These are phyloP conservation scores for Russula earlei DNA, from an alignment of 768 basidiomycete genomes.

Conservation along the genomic window DNA sequence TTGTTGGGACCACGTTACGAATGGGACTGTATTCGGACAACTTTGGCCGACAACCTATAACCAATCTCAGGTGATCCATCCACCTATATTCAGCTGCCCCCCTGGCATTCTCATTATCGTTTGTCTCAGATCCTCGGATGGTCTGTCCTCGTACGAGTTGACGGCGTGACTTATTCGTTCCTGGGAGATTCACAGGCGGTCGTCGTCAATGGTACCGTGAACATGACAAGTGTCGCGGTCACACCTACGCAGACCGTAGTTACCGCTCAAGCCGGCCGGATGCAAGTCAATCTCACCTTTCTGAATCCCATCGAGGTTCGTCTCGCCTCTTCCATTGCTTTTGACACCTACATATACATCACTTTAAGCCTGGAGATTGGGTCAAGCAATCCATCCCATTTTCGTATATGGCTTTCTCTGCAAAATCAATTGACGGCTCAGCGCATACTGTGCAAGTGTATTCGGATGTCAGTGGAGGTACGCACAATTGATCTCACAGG, in stretches of 20 bases:
- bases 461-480: conserved; percentile 33
- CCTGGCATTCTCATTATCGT: neutral
- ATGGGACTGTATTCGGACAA: neutral
- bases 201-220: conserved; percentile 6
- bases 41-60: conserved; percentile 19
- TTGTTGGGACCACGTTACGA: conserved; percentile 17
- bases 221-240: conserved; percentile 22
- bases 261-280: conserved; percentile 27
- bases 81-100: neutral
- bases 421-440: conserved; percentile 25
- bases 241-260: conserved; percentile 31
- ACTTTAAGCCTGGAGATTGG: conserved; percentile 27
- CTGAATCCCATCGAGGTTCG: conserved; percentile 33
- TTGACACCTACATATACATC: neutral
- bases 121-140: conserved; percentile 8
- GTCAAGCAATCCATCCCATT: conserved; percentile 34
- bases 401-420: conserved; percentile 30
- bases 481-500: neutral
- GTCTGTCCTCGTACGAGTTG: conserved; percentile 10
- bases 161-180: conserved; percentile 16
- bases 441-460: conserved; percentile 31
- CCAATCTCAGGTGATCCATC: neutral
- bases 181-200: conserved; percentile 6
- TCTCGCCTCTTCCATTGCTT: neutral
- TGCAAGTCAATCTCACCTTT: conserved; percentile 31